Conservation (phyloP, 106 monocot genomes). For the Alisma plantagoaquatica region DNA sequence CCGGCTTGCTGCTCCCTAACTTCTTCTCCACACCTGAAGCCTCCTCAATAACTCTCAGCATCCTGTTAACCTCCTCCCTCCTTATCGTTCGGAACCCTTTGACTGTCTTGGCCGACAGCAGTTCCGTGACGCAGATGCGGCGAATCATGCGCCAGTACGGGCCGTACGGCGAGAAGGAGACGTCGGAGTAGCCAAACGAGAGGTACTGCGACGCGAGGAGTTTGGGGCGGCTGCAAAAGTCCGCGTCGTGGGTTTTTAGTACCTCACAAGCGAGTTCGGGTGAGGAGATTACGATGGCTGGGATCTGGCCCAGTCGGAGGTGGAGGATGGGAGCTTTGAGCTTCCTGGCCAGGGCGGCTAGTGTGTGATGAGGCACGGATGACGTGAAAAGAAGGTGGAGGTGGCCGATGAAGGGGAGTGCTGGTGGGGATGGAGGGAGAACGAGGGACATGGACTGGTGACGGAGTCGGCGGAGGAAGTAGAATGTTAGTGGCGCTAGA, state of each 20-base stretch:
- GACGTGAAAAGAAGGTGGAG: neutral
- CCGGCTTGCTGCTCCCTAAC: neutral
- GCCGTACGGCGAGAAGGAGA: neutral
- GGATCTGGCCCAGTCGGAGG: neutral
- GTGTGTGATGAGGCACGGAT: neutral
- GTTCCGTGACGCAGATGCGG: neutral
- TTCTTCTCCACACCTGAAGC: neutral
- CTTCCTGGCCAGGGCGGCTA: neutral
- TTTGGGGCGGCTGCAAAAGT: neutral
- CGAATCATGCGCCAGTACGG: neutral
- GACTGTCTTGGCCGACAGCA: neutral
- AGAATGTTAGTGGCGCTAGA: neutral
- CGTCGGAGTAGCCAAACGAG: neutral
- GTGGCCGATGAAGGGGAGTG: neutral
- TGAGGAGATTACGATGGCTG: neutral
- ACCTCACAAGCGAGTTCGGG: neutral
- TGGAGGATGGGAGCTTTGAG: neutral
- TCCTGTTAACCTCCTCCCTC: neutral
- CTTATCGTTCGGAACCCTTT: neutral
- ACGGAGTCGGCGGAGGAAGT: neutral
- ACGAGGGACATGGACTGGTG: neutral
- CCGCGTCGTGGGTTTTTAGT: neutral
- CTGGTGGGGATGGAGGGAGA: neutral
- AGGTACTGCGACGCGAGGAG: neutral
- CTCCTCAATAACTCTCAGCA: neutral